phyloP scores from a whole-genome alignment of 768 basidiomycete species.

The Chalciporus piperatus region DNA sequence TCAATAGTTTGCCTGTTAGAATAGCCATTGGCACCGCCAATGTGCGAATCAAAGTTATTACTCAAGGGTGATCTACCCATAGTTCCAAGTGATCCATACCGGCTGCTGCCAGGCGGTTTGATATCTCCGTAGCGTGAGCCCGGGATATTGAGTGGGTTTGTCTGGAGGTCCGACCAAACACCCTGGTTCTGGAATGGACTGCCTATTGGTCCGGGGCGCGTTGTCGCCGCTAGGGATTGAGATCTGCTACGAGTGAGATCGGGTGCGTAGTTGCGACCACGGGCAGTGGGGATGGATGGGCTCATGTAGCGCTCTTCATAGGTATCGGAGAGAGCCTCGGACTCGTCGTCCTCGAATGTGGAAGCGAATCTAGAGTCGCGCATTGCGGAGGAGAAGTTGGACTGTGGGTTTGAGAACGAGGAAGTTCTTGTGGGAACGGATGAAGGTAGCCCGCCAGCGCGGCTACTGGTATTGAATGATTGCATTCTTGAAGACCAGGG shows the following conservation, averaged over 20 bases:
- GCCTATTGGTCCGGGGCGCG: conserved; percentile 52
- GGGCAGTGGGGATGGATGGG: conserved; percentile 38
- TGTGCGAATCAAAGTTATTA: conserved; percentile 47
- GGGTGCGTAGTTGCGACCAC: conserved; percentile 59
- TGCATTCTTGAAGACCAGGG: conserved; percentile 48
- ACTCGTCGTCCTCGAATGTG: conserved; percentile 82
- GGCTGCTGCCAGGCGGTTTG: conserved; percentile 58
- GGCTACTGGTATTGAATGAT: conserved; percentile 40
- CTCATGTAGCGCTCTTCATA: conserved; percentile 57
- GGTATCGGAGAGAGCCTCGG: conserved; percentile 57
- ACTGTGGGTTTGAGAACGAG: conserved; percentile 61
- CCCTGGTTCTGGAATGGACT: conserved; percentile 40
- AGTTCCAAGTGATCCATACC: conserved; percentile 61
- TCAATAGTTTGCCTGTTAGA: conserved; percentile 44
- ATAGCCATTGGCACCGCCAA: conserved; percentile 47
- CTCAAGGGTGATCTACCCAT: conserved; percentile 55
- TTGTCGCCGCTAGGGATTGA: conserved; percentile 65
- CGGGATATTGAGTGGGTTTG: conserved; percentile 58
- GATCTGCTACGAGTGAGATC: conserved; percentile 74
- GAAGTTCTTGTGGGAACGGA: conserved; percentile 64
- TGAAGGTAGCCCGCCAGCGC: conserved; percentile 37
- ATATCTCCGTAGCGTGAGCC: conserved; percentile 55
- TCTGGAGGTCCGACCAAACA: conserved; percentile 58
- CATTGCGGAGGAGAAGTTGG: conserved; percentile 61
- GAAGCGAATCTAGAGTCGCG: conserved; percentile 68